Conservation (phyloP, 805 yeast species). For the Pichia gijzeniarum region DNA sequence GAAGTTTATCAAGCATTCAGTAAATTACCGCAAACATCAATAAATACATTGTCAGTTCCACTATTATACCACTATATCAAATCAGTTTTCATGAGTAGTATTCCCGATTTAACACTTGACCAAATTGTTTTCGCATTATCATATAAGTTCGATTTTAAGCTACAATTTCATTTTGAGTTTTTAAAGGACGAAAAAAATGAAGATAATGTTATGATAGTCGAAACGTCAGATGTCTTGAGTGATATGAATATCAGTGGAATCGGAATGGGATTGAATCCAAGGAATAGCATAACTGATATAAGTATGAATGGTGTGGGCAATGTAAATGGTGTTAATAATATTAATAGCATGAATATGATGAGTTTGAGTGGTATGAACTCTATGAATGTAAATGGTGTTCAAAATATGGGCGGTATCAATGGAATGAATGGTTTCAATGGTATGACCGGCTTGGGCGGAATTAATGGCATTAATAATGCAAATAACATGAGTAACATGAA, state of each 20-base stretch:
- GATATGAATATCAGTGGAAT: not conserved
- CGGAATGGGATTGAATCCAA: not conserved
- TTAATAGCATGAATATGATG: not conserved
- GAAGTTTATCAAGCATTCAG: conserved; percentile 38
- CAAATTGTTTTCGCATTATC: conserved; percentile 28
- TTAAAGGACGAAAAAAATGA: conserved; percentile 43
- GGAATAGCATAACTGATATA: too few relatives aligned
- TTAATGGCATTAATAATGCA: not conserved
- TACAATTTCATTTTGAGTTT: conserved; percentile 35
- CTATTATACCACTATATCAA: conserved; percentile 27
- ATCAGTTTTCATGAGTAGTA: conserved; percentile 33
- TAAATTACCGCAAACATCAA: conserved; percentile 23
- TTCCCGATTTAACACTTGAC: conserved; percentile 26
- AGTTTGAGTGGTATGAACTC: not conserved
- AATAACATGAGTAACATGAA: too few relatives aligned
- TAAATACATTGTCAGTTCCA: conserved; percentile 18
- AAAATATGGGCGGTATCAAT: not conserved
- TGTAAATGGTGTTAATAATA: not conserved
- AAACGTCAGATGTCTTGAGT: not conserved
- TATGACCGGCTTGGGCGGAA: not conserved
- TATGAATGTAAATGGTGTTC: not conserved
- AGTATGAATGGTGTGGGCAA: not conserved
- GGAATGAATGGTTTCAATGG: not conserved
- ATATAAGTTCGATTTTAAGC: conserved; percentile 24
- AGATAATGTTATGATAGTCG: conserved; percentile 20